These are phyloP conservation scores for Petunia hybrid DNA, from an alignment of 305 asterid species.

Conservation along the genomic window DNA sequence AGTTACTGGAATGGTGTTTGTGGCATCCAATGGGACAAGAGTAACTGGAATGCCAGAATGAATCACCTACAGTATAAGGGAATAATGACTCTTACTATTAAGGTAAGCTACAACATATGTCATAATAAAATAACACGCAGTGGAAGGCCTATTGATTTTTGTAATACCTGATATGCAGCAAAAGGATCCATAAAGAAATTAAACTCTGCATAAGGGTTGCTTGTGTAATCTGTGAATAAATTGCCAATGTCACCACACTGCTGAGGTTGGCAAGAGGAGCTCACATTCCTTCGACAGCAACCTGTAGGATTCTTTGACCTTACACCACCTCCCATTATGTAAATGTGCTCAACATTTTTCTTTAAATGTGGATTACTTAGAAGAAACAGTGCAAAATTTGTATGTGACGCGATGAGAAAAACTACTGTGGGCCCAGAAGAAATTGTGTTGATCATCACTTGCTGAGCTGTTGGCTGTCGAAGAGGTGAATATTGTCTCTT, in stretches of 20 bases:
- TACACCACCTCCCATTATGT: conserved; percentile 89
- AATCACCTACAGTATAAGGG: conserved; percentile 58
- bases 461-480: conserved; percentile 76
- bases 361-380: conserved; percentile 78
- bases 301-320: conserved; percentile 76
- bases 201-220: conserved; percentile 87
- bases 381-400: conserved; percentile 74
- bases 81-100: neutral
- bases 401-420: conserved; percentile 60
- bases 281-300: conserved; percentile 62
- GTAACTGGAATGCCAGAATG: conserved; percentile 87
- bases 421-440: conserved; percentile 76
- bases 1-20: conserved; percentile 82
- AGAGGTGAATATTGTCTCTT: conserved; percentile 72
- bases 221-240: conserved; percentile 62
- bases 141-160: neutral
- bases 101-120: neutral
- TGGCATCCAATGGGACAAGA: conserved; percentile 92
- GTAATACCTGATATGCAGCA: conserved; percentile 87
- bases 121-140: neutral
- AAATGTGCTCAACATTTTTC: conserved; percentile 71
- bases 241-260: conserved; percentile 83
- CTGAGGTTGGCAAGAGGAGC: conserved; percentile 55
- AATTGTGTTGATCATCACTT: conserved; percentile 70
- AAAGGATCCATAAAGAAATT: conserved; percentile 90